Percentiles rank a stretch among this genome's conserved stretches.
These are phyloP conservation scores for Polyporus tsugae DNA, from an alignment of 1,284 basidiomycete species.

Conservation along the genomic window DNA sequence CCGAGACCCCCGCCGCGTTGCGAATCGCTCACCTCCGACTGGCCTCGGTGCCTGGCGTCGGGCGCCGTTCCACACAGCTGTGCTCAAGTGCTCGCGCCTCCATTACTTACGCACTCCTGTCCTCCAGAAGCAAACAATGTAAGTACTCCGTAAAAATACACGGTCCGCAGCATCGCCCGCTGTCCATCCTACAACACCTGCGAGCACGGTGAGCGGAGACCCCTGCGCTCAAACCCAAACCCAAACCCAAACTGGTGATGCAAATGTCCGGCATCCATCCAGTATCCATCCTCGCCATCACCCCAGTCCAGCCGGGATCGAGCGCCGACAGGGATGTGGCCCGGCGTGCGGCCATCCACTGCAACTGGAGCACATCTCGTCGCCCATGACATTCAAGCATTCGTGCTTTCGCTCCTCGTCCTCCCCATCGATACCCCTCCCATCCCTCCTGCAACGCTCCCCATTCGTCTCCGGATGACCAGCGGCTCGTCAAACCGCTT, in stretches of 20 bases:
- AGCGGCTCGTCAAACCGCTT: constrained; percentile 70
- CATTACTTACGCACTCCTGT: not conserved
- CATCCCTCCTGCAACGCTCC: constrained; percentile 36
- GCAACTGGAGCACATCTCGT: not conserved
- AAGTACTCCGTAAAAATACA: constrained; percentile 19
- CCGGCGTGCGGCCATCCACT: not conserved
- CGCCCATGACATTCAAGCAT: constrained; percentile 18
- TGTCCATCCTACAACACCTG: constrained; percentile 4
- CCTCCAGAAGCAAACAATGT: constrained; percentile 14
- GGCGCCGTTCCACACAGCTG: not conserved
- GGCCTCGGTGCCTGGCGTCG: constrained; percentile 8
- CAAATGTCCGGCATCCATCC: constrained; percentile 2
- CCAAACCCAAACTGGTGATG: constrained; percentile 4
- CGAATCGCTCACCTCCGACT: constrained; percentile 11
- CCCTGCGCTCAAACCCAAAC: constrained; percentile 6
- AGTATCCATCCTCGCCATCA: constrained; percentile 1
- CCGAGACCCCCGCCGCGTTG: constrained; percentile 14
- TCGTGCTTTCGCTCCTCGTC: constrained; percentile 40
- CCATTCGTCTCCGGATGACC: constrained; percentile 40
- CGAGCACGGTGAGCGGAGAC: not conserved
- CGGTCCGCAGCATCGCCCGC: constrained; percentile 5
- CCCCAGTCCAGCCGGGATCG: constrained; percentile 7
- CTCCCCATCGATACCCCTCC: constrained; percentile 26
- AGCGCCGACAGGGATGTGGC: not conserved
- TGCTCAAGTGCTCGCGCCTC: not conserved